A percentile compares a stretch with the other conserved stretches of the same genome.
phyloP scores from a whole-genome alignment of 257 asterid genomes.

The Penstemon barbatus region DNA sequence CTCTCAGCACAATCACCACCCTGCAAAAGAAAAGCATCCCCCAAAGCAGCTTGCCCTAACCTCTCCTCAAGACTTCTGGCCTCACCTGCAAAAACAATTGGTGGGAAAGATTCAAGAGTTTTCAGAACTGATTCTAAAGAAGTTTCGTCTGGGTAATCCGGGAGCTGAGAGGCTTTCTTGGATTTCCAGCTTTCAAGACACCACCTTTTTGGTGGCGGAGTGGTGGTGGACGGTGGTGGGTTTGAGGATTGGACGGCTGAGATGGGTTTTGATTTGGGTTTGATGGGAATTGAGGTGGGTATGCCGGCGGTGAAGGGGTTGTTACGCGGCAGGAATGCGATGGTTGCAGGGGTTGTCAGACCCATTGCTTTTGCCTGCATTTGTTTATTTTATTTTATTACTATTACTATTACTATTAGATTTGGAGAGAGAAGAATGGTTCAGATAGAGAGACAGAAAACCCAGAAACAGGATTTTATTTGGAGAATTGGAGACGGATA shows the following conservation, averaged over 20 bases:
- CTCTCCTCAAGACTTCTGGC: constrained; percentile 56
- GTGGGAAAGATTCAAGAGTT: constrained; percentile 52
- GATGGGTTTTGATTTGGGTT: constrained; percentile 34
- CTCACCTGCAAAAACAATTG: constrained; percentile 63
- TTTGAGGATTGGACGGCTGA: constrained; percentile 47
- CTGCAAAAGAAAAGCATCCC: constrained; percentile 53
- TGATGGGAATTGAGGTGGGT: constrained; percentile 23
- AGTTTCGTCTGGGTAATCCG: constrained; percentile 46
- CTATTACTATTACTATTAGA: too few species aligned
- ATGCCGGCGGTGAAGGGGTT: constrained; percentile 20
- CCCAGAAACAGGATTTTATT: too few species aligned
- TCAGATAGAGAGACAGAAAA: too few species aligned
- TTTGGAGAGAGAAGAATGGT: too few species aligned
- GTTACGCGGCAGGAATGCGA: constrained; percentile 15
- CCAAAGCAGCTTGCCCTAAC: constrained; percentile 57
- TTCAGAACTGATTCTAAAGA: constrained; percentile 41
- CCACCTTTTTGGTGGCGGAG: constrained; percentile 35
- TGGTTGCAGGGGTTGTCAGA: constrained; percentile 23
- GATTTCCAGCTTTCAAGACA: constrained; percentile 52
- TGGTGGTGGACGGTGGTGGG: constrained; percentile 26
- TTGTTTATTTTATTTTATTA: background rate
- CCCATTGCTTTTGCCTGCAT: constrained; percentile 34
- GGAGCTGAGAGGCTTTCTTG: constrained; percentile 48
- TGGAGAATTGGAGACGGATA: too few species aligned
- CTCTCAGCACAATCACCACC: constrained; percentile 75